Evolutionary conservation across 768 basidiomycete genomes (phyloP), one percentile per base, ranked within the genome.

Genomic region (Leccinum boreale): DNA sequence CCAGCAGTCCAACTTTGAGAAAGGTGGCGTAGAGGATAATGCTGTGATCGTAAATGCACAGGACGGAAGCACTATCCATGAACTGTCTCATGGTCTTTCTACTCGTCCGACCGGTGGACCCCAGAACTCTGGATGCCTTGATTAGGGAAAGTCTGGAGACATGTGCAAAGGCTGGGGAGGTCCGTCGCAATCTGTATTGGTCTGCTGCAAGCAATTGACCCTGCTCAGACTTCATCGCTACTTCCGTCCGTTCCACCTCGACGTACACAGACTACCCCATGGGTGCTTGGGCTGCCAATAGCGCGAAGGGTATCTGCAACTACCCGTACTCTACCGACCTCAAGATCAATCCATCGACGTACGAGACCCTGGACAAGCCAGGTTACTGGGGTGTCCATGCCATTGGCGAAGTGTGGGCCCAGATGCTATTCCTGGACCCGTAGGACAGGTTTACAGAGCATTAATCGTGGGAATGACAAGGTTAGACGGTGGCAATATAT

Each of bases 81-180:
- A 95, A 73, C 69, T 90, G 62, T 77, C 81, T 52, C 96, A 99
- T 72, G 96, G 96, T 58, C 76, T 98, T 50, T 93, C 90, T 69
- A 99, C 94, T 3, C 89, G 96, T 66, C 72, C 98, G 60, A 98
- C 96, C 7, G 96, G 96, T 72, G 96, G 96, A 3, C 94, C 94
- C 0, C 80, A 84, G 54, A 92, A 96, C 76, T 94, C 92, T 29
- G 91, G 90, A 2, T 97, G 95, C 71, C 85, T 98, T 56, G 93
- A 92, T 11, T 98, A 90, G 87, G 95, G 96, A 52, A 95, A 98
- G 77, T 81, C 86, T 26, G 96, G 96, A 39, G 96, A 96, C 28
- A 98, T 98, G 95, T 94, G 95, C 63, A 94, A 97, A 75, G 94
- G 94, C 15, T 97, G 94, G 94, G 94, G 94, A 61, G 86, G 84